Evolutionary conservation across 495 filamentous ascomycete species (phyloP).

Genomic region (Penicillium salamii): DNA sequence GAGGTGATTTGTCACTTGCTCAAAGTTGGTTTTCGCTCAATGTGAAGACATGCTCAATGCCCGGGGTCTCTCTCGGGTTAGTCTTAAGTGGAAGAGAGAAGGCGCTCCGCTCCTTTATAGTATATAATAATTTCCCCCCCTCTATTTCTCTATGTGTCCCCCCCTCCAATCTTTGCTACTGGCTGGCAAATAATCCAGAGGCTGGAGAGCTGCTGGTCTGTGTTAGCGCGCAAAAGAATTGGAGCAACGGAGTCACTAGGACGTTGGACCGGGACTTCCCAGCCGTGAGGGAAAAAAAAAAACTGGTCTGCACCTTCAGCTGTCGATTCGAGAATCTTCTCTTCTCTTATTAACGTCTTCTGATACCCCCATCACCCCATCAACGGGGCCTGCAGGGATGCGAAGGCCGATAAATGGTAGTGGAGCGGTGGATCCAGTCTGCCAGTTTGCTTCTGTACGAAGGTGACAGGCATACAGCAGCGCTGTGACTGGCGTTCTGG

Average conservation of each 20-base stretch:
- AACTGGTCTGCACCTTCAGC: neutral
- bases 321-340: slow-evolving; percentile 21
- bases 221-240: slow-evolving; percentile 34
- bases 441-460: slow-evolving; percentile 25
- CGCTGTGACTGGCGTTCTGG: slow-evolving; percentile 1
- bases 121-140: slow-evolving; percentile 6
- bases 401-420: slow-evolving; percentile 5
- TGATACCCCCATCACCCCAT: neutral
- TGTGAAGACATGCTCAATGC: too few species aligned
- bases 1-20: too few species aligned
- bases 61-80: too few species aligned
- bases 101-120: neutral
- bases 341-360: slow-evolving; percentile 4
- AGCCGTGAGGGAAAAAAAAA: slow-evolving; percentile 1
- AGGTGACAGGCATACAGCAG: slow-evolving; percentile 6
- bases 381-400: slow-evolving; percentile 6
- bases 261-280: slow-evolving; percentile 8
- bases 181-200: slow-evolving; percentile 27
- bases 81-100: neutral
- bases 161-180: slow-evolving; percentile 13
- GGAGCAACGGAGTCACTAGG: slow-evolving; percentile 22
- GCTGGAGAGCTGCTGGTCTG: slow-evolving; percentile 35
- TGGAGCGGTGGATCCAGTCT: slow-evolving; percentile 32
- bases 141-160: slow-evolving; percentile 7
- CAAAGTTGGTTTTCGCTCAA: too few species aligned